These are phyloP conservation scores for Penicillium thymicola DNA, from an alignment of 2,329 filamentous ascomycete species.

Conservation along the genomic window DNA sequence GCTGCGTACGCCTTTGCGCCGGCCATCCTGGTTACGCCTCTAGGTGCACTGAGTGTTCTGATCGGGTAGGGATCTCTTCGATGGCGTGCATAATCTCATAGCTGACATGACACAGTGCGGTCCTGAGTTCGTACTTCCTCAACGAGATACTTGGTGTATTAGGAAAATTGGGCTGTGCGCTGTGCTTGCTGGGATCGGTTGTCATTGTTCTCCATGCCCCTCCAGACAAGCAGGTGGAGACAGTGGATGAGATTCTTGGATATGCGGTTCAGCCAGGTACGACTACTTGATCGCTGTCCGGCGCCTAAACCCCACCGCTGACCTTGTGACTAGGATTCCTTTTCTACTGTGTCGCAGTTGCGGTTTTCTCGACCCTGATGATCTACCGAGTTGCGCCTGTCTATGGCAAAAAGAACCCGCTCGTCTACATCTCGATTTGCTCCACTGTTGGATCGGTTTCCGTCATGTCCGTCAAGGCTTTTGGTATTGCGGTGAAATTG, in stretches of 20 bases:
- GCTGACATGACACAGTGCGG: slow-evolving; percentile 57
- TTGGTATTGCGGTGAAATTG: slow-evolving; percentile 94
- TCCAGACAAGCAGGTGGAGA: slow-evolving; percentile 84
- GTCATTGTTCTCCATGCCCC: slow-evolving; percentile 98
- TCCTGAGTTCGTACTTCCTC: slow-evolving; percentile 91
- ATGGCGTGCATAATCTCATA: slow-evolving; percentile 3
- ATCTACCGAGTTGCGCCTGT: slow-evolving; percentile 90
- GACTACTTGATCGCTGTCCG: slow-evolving; percentile 15
- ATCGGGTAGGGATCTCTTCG: slow-evolving; percentile 59
- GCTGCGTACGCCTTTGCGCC: slow-evolving; percentile 97
- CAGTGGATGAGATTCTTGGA: slow-evolving; percentile 84
- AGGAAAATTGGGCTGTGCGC: slow-evolving; percentile 91
- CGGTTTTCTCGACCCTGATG: slow-evolving; percentile 84
- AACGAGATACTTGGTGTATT: slow-evolving; percentile 84
- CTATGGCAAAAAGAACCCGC: slow-evolving; percentile 90
- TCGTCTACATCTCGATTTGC: slow-evolving; percentile 97
- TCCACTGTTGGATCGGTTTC: slow-evolving; percentile 95
- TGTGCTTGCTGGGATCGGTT: slow-evolving; percentile 91
- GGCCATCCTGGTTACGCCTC: slow-evolving; percentile 93
- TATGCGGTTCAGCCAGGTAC: slow-evolving; percentile 89
- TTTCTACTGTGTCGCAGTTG: slow-evolving; percentile 75
- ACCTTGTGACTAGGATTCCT: slow-evolving; percentile 68
- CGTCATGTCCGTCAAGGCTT: slow-evolving; percentile 98
- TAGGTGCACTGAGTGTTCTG: slow-evolving; percentile 89
- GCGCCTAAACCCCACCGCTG: background rate